These are phyloP conservation scores for Bipolaris zeicola DNA, from an alignment of 2,329 filamentous ascomycete genomes.

Conservation along the genomic window DNA sequence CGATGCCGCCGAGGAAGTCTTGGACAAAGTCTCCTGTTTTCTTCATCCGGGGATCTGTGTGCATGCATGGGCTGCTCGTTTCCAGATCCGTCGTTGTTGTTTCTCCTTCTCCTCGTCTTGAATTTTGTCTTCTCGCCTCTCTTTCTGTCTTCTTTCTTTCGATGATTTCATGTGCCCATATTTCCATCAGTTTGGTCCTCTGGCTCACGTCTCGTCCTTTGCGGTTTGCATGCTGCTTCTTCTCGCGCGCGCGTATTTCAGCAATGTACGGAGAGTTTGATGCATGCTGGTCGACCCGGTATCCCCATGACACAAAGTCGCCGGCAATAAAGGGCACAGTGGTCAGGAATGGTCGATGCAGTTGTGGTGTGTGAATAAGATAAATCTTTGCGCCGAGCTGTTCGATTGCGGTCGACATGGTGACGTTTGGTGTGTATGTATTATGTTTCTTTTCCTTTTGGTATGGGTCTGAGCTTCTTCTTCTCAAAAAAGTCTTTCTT, in stretches of 20 bases:
- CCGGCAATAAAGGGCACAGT: conserved; percentile 22
- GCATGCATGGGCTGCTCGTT: neutral
- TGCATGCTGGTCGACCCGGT: conserved; percentile 17
- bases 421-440: neutral
- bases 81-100: neutral
- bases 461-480: no score
- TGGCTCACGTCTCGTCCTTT: conserved; percentile 8
- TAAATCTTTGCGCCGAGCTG: conserved; percentile 10
- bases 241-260: conserved; percentile 19
- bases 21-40: conserved; percentile 12
- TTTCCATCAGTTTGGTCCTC: conserved; percentile 21
- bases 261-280: conserved; percentile 18
- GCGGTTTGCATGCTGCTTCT: conserved; percentile 4
- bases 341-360: conserved; percentile 19
- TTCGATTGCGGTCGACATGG: conserved; percentile 2
- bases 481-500: no score
- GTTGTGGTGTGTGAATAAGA: conserved; percentile 14
- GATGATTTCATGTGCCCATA: conserved; percentile 25
- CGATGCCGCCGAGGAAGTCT: conserved; percentile 20
- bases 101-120: neutral
- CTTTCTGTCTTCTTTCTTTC: conserved; percentile 8
- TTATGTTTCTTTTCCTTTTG: neutral
- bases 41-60: neutral
- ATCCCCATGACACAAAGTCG: conserved; percentile 25
- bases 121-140: neutral